These are phyloP conservation scores for Galerina sulciceps DNA, from an alignment of 768 basidiomycete genomes.

Conservation along the genomic window DNA sequence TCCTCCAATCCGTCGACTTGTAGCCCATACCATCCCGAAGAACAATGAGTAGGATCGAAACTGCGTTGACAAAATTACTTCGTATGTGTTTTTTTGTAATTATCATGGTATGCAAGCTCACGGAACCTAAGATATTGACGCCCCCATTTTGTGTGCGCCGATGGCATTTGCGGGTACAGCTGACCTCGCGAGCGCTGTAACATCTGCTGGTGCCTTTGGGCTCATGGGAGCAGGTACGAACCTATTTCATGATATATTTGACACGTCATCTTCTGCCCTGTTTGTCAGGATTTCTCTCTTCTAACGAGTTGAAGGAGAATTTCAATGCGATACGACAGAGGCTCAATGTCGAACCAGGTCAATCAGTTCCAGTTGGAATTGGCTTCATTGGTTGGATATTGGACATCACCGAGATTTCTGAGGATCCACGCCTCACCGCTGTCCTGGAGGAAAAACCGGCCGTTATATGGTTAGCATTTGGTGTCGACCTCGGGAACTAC, in stretches of 20 bases:
- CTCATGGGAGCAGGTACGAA: slow-evolving; percentile 52
- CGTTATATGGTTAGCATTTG: slow-evolving; percentile 69
- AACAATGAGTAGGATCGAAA: too few species aligned
- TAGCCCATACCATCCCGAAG: too few species aligned
- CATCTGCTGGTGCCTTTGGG: slow-evolving; percentile 59
- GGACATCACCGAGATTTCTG: slow-evolving; percentile 4
- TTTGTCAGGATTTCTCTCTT: too few species aligned
- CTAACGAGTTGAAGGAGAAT: slow-evolving; percentile 36
- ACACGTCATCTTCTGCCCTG: too few species aligned
- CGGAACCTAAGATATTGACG: slow-evolving; percentile 41
- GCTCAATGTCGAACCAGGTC: slow-evolving; percentile 32
- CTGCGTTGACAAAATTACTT: too few species aligned
- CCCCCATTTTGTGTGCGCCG: slow-evolving; percentile 59
- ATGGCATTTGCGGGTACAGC: slow-evolving; percentile 53
- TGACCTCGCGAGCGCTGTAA: slow-evolving; percentile 45
- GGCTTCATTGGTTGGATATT: slow-evolving; percentile 13
- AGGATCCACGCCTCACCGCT: slow-evolving; percentile 1
- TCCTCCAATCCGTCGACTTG: too few species aligned
- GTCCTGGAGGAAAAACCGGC: slow-evolving; percentile 31
- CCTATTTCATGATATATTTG: too few species aligned
- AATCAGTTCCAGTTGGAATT: slow-evolving; percentile 52
- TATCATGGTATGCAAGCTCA: not conserved
- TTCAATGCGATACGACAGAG: slow-evolving; percentile 40
- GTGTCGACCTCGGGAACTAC: slow-evolving; percentile 53
- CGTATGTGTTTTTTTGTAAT: too few species aligned